A percentile compares a stretch with the other conserved stretches of the same genome.
Conservation (phyloP, 192 early-diverging fungal species). For the Coemansia asiatica region DNA sequence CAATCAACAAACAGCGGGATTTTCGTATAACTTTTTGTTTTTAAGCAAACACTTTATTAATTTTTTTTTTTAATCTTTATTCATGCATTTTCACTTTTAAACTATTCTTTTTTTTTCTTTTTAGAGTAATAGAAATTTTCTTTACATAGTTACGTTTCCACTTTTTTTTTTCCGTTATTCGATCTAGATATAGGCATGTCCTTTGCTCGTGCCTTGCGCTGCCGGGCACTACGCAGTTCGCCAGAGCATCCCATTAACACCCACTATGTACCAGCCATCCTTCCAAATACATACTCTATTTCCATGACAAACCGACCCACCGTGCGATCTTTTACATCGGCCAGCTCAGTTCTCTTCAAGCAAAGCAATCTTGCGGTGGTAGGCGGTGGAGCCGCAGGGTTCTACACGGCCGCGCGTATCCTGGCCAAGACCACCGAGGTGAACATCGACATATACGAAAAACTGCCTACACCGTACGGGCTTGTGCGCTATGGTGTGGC, state of each 20-base stretch:
- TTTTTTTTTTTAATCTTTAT: neutral
- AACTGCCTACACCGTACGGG: slow-evolving; percentile 82
- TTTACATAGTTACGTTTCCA: neutral
- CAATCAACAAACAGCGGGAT: no score
- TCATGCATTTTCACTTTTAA: neutral
- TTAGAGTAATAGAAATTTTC: neutral
- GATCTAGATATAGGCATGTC: neutral
- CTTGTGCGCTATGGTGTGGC: slow-evolving; percentile 93
- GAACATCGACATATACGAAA: slow-evolving; percentile 81
- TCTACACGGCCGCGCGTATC: slow-evolving; percentile 84
- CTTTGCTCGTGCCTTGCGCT: neutral
- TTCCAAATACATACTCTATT: no score
- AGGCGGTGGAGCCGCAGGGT: slow-evolving; percentile 84
- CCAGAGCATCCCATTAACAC: no score
- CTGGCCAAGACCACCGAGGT: slow-evolving; percentile 59
- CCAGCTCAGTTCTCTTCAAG: neutral
- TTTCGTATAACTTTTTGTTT: no score
- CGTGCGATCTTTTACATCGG: neutral
- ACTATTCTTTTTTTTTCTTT: neutral
- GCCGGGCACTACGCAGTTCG: neutral
- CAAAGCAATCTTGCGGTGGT: slow-evolving; percentile 59
- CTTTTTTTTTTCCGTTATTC: neutral
- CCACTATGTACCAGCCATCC: no score
- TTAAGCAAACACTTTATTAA: neutral
- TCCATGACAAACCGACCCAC: no score